Base-by-base conservation (phyloP, 2,329 filamentous ascomycete genomes). In the Epichloe sibirici region DNA sequence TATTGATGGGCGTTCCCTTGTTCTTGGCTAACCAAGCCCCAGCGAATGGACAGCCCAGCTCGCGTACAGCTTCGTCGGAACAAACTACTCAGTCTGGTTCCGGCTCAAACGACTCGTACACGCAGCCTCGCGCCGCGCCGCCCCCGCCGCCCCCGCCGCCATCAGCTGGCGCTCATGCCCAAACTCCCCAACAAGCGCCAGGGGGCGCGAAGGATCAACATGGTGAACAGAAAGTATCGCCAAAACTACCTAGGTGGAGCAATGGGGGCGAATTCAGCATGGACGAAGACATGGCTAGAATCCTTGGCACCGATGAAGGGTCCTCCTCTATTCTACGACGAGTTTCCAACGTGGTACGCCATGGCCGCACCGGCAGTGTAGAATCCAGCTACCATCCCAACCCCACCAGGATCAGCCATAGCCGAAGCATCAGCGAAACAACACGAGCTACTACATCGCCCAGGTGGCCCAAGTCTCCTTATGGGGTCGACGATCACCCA, bases 241-340 rank as follows among this genome's bases (percentile, higher is more conserved):
- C 85, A 9, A 83, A 82, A 60, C 72, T 88, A 56, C 81, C 85
- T 58, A 77, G 84, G 62, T 88, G 80, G 80, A 95, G 86, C 67
- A 78, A 80, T 44, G 88, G 88, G 50, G 88, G 84, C 51, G 90
- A 95, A 58, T 93, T 96, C 63, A 93, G 86, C 55, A 83, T 95
- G 84, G 91, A 97, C 58, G 90, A 96, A 67, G 93, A 97, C 64
- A 89, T 96, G 81, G 86, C 88, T 51, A 85, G 90, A 53, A 91
- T 96, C 53, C 75, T 95, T 55, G 86, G 83, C 42, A 83, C 81
- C 21, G 88, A 91, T 55, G 87, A 90, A 64, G 75, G 78, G 44
- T 85, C 82, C 35, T 84, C 88, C 28, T 91, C 88, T 1, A 86
- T 96, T 55, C 74, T 97, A 56, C 86, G 88, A 53, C 83, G 89